These are phyloP conservation scores for Paraphoma sp. DNA, from an alignment of 2,329 filamentous ascomycete genomes.

Conservation along the genomic window DNA sequence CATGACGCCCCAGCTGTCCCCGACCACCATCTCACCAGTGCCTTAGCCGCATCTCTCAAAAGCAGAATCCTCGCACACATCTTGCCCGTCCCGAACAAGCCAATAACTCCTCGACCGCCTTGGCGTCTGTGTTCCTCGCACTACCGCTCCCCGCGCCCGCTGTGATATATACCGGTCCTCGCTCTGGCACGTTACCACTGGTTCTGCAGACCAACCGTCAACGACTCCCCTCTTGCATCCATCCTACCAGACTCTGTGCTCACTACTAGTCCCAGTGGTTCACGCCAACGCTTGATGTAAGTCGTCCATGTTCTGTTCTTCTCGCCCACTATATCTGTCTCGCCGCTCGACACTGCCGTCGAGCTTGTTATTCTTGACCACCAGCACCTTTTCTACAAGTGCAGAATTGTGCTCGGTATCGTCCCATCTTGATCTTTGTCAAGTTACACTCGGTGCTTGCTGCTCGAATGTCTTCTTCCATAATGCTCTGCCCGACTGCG, in stretches of 20 bases:
- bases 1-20: conserved; percentile 44
- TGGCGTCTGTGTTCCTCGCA: conserved; percentile 33
- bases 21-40: conserved; percentile 41
- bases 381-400: too few relatives aligned
- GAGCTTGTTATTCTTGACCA: not conserved
- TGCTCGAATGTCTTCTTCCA: not conserved
- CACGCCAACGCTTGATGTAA: conserved; percentile 9
- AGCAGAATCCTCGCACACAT: conserved; percentile 43
- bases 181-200: conserved; percentile 39
- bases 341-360: not conserved
- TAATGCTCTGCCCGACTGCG: not conserved
- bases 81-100: conserved; percentile 42
- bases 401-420: not conserved
- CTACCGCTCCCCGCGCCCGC: conserved; percentile 34
- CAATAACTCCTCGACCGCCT: conserved; percentile 42
- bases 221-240: conserved; percentile 16
- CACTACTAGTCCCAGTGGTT: conserved; percentile 7
- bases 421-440: not conserved
- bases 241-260: conserved; percentile 7
- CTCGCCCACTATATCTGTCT: not conserved
- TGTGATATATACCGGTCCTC: conserved; percentile 43
- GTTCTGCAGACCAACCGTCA: conserved; percentile 22
- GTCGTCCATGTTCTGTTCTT: conserved; percentile 4
- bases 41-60: conserved; percentile 47
- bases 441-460: not conserved